Percentiles rank a stretch among this genome's conserved stretches.
Conservation (phyloP, 805 yeast species). For the Starmerella sp. region DNA sequence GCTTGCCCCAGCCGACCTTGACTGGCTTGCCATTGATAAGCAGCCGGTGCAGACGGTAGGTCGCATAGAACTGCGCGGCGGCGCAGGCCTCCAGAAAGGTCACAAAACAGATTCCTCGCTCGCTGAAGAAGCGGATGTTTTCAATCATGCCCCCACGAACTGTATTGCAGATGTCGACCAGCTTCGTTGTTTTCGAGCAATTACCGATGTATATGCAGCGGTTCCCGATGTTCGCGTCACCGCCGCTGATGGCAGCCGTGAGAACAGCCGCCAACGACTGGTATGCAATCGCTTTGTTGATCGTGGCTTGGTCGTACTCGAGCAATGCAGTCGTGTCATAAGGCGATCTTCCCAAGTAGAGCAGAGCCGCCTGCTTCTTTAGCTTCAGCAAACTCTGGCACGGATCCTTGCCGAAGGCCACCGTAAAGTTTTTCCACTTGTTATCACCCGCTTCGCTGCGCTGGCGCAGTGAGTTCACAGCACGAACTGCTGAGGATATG, state of each 20-base stretch:
- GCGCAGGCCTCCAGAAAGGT: slow-evolving; percentile 95
- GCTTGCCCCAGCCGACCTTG: slow-evolving; percentile 97
- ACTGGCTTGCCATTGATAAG: slow-evolving; percentile 76
- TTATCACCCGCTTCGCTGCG: slow-evolving; percentile 18
- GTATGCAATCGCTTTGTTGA: slow-evolving; percentile 47
- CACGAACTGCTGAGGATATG: slow-evolving; percentile 62
- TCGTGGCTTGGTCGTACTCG: neutral
- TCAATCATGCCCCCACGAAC: slow-evolving; percentile 92
- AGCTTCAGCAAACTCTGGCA: slow-evolving; percentile 84
- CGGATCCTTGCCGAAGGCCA: slow-evolving; percentile 40
- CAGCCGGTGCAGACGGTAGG: slow-evolving; percentile 82
- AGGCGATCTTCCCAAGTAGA: slow-evolving; percentile 81
- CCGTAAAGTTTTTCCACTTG: slow-evolving; percentile 69
- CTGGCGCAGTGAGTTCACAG: slow-evolving; percentile 59
- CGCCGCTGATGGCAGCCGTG: slow-evolving; percentile 89
- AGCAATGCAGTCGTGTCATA: slow-evolving; percentile 61
- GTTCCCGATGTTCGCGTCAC: slow-evolving; percentile 82
- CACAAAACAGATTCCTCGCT: slow-evolving; percentile 84
- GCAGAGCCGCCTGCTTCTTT: slow-evolving; percentile 95
- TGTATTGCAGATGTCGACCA: slow-evolving; percentile 91
- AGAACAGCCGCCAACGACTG: slow-evolving; percentile 98
- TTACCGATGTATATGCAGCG: slow-evolving; percentile 87
- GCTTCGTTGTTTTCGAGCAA: slow-evolving; percentile 74
- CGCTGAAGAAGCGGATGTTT: slow-evolving; percentile 65
- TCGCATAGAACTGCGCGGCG: slow-evolving; percentile 93